Percentiles rank a stretch among this genome's conserved stretches.
Conservation (phyloP, 2,329 filamentous ascomycete genomes). For the Clonostachys chloroleuca region DNA sequence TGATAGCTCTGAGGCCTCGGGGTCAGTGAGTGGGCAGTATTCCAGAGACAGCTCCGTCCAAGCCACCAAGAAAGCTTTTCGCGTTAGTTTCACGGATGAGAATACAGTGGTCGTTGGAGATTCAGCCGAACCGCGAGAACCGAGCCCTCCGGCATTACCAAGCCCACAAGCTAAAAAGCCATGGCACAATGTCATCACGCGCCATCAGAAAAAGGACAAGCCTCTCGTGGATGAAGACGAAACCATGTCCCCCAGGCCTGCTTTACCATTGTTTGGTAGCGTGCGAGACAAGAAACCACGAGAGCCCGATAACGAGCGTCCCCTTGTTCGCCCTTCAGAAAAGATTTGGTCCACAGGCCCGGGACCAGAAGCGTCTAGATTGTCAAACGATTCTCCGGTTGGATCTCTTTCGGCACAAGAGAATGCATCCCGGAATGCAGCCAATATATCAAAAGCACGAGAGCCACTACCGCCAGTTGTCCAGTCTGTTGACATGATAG, state of each 20-base stretch:
- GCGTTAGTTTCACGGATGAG: constrained; percentile 77
- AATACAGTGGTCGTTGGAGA: constrained; percentile 50
- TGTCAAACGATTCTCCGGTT: constrained; percentile 48
- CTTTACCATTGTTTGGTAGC: constrained; percentile 71
- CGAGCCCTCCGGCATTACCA: constrained; percentile 31
- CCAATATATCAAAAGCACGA: constrained; percentile 52
- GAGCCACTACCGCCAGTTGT: constrained; percentile 69
- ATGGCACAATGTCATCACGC: constrained; percentile 48
- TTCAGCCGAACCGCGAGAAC: constrained; percentile 25
- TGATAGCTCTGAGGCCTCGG: constrained; percentile 38
- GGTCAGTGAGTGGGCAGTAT: constrained; percentile 13
- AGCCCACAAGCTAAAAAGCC: constrained; percentile 31
- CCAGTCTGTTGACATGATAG: constrained; percentile 62
- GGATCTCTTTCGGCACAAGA: constrained; percentile 53
- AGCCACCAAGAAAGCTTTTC: constrained; percentile 57
- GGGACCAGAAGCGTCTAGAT: constrained; percentile 4
- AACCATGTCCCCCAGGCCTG: constrained; percentile 70
- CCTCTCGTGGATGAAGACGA: constrained; percentile 54
- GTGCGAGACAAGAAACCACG: constrained; percentile 58
- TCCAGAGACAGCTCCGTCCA: constrained; percentile 27
- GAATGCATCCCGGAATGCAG: constrained; percentile 43
- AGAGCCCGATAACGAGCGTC: constrained; percentile 45
- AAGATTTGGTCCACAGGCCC: constrained; percentile 17
- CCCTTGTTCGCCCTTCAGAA: constrained; percentile 50
- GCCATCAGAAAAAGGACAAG: constrained; percentile 42